Conservation (phyloP, 768 basidiomycete genomes). For the Podaxis sp. region DNA sequence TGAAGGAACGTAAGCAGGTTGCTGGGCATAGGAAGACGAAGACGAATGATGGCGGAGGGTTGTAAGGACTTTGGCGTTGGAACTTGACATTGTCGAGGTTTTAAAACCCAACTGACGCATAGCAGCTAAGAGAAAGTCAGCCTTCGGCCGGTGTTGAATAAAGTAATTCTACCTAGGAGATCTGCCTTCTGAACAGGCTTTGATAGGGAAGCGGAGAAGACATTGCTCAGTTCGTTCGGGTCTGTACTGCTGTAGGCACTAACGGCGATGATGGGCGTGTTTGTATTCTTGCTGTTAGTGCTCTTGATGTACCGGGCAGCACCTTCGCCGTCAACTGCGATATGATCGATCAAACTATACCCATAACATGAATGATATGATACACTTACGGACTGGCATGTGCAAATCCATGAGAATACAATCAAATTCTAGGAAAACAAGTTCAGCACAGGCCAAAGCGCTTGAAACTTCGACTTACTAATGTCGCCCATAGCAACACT, state of each 20-base stretch:
- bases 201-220: constrained; percentile 79
- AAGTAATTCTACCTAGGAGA: constrained; percentile 52
- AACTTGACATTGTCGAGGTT: constrained; percentile 69
- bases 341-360: constrained; percentile 5
- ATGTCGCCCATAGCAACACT: constrained; percentile 98
- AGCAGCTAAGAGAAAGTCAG: constrained; percentile 34
- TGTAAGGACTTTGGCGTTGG: constrained; percentile 54
- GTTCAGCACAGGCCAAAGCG: constrained; percentile 23
- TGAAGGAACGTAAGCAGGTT: constrained; percentile 34
- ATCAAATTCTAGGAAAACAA: constrained; percentile 72
- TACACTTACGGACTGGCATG: constrained; percentile 84
- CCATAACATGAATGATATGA: neutral
- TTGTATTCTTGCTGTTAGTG: constrained; percentile 92
- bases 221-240: constrained; percentile 57
- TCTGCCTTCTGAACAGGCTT: constrained; percentile 92
- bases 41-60: constrained; percentile 20
- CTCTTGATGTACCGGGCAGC: constrained; percentile 97
- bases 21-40: neutral
- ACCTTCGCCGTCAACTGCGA: constrained; percentile 87
- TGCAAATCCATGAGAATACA: constrained; percentile 94
- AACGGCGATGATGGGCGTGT: constrained; percentile 89
- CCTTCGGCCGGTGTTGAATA: neutral
- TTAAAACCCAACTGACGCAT: constrained; percentile 92
- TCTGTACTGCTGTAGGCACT: constrained; percentile 84
- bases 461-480: constrained; percentile 55